phyloP scores from a whole-genome alignment of 208 protist species.

The Crithidia expoeki region DNA sequence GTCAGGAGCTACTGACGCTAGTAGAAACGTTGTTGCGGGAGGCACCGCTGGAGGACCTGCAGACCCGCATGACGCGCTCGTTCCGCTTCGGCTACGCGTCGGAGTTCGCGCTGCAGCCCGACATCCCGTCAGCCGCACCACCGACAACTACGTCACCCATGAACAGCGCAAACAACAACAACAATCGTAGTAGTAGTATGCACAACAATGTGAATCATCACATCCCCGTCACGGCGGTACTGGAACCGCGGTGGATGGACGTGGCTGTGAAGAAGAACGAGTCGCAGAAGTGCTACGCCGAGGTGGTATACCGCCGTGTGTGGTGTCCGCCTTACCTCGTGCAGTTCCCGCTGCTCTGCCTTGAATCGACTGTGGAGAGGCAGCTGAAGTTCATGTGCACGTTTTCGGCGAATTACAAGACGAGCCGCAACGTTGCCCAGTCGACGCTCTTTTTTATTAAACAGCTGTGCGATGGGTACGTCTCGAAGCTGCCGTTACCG shows the following conservation, averaged over 20 bases:
- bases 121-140: constrained; percentile 14
- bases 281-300: constrained; percentile 25
- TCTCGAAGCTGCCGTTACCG: constrained; percentile 74
- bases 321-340: constrained; percentile 61
- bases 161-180: background rate
- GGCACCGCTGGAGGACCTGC: constrained; percentile 28
- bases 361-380: constrained; percentile 61
- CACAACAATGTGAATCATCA: background rate
- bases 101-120: constrained; percentile 29
- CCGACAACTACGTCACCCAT: background rate
- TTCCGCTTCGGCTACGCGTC: constrained; percentile 33
- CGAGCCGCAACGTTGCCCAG: constrained; percentile 60
- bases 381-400: constrained; percentile 67
- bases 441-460: constrained; percentile 83
- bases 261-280: constrained; percentile 33
- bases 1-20: constrained; percentile 35
- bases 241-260: constrained; percentile 21
- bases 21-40: constrained; percentile 26
- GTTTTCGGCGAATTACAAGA: constrained; percentile 77
- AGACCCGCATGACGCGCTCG: background rate
- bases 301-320: constrained; percentile 36
- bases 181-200: background rate
- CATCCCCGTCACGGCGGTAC: constrained; percentile 17
- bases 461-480: constrained; percentile 85
- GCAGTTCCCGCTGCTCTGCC: constrained; percentile 76